A percentile compares a stretch with the other conserved stretches of the same genome.
Evolutionary conservation across 768 basidiomycete genomes (phyloP).

Genomic region (Suillus occidentalis): DNA sequence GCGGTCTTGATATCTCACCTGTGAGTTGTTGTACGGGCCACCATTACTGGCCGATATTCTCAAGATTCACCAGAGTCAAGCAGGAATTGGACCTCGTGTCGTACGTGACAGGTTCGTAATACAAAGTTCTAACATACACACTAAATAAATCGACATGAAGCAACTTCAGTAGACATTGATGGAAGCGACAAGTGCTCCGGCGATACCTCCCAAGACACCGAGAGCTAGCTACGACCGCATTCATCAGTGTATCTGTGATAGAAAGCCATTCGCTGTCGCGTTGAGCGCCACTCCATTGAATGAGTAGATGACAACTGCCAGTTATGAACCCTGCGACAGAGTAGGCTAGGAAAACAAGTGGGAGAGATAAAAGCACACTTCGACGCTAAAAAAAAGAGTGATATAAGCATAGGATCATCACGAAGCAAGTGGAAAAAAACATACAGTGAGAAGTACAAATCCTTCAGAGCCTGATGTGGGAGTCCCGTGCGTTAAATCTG

Average conservation of each 20-base stretch:
- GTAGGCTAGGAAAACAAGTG: constrained; percentile 72
- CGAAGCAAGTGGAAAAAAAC: constrained; percentile 18
- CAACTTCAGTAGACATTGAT: not conserved
- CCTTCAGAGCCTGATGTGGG: constrained; percentile 49
- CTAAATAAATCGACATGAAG: not conserved
- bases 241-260: constrained; percentile 47
- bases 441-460: constrained; percentile 54
- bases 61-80: not conserved
- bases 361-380: constrained; percentile 67
- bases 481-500: constrained; percentile 56
- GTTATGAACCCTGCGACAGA: constrained; percentile 67
- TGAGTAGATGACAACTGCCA: constrained; percentile 64
- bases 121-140: not conserved
- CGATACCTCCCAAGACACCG: constrained; percentile 62
- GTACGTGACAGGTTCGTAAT: not conserved
- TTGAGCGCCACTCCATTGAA: constrained; percentile 51
- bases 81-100: not conserved
- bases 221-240: constrained; percentile 61
- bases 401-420: not conserved
- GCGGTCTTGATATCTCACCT: no score
- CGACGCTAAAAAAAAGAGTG: constrained; percentile 35
- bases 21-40: no score
- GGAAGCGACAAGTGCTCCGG: constrained; percentile 59
- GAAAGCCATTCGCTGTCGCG: constrained; percentile 32
- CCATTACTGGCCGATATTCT: not conserved